phyloP scores from a whole-genome alignment of 768 basidiomycete species.

The Boletus sp. region DNA sequence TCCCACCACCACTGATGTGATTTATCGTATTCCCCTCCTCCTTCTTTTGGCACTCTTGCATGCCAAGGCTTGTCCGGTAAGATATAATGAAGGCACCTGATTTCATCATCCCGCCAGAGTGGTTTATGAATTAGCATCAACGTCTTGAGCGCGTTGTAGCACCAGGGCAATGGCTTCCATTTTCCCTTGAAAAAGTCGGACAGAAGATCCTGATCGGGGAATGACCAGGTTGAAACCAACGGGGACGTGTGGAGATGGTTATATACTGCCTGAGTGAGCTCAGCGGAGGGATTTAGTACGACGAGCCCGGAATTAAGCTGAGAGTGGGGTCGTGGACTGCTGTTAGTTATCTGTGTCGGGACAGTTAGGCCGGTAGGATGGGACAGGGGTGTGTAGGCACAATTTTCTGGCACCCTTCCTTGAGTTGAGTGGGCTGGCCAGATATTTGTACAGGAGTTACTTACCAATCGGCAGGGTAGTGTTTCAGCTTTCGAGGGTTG shows the following conservation, averaged over 20 bases:
- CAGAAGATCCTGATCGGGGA: slow-evolving; percentile 93
- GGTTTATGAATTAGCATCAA: slow-evolving; percentile 64
- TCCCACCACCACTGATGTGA: slow-evolving; percentile 82
- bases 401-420: slow-evolving; percentile 86
- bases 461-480: slow-evolving; percentile 90
- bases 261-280: slow-evolving; percentile 51
- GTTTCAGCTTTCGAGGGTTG: slow-evolving; percentile 78
- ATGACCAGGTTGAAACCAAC: slow-evolving; percentile 53
- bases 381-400: slow-evolving; percentile 62
- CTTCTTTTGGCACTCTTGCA: slow-evolving; percentile 40
- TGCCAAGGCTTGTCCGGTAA: slow-evolving; percentile 86
- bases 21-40: slow-evolving; percentile 48
- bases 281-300: slow-evolving; percentile 70
- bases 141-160: slow-evolving; percentile 93
- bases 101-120: slow-evolving; percentile 83
- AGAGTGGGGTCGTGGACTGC: slow-evolving; percentile 69
- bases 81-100: slow-evolving; percentile 86
- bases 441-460: slow-evolving; percentile 7
- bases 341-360: slow-evolving; percentile 37
- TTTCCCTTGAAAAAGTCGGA: slow-evolving; percentile 72
- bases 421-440: not conserved
- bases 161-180: slow-evolving; percentile 80
- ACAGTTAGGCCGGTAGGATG: slow-evolving; percentile 46
- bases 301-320: slow-evolving; percentile 90
- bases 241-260: slow-evolving; percentile 44